phyloP scores from a whole-genome alignment of 331 rosid genomes.

The Erythrophleum ivorense region DNA sequence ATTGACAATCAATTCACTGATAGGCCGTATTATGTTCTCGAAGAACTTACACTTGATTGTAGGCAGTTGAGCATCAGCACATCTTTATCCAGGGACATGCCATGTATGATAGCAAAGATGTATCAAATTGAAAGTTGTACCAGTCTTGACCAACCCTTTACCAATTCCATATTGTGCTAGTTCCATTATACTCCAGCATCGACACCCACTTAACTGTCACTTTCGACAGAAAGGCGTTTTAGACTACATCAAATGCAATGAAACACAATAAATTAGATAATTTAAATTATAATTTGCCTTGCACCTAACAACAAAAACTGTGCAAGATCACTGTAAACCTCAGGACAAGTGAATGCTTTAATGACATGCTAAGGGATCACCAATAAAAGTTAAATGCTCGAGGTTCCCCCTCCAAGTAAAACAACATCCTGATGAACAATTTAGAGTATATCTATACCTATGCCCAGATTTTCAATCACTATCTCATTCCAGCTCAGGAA shows the following conservation, averaged over 20 bases:
- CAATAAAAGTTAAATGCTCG: background rate
- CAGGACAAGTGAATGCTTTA: background rate
- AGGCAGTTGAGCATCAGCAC: no score
- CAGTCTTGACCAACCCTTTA: background rate
- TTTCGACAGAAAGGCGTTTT: background rate
- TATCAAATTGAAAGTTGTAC: background rate
- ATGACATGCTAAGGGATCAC: background rate
- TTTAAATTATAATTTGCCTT: background rate
- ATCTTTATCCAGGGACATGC: no score
- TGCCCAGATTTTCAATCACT: background rate
- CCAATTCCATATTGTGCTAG: background rate
- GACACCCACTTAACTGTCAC: background rate
- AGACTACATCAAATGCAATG: background rate
- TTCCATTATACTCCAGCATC: background rate
- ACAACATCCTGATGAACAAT: background rate
- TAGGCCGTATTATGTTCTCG: no score
- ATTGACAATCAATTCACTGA: no score
- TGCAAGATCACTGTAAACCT: background rate
- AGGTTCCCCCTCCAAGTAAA: background rate
- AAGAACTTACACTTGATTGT: no score
- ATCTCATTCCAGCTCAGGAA: background rate
- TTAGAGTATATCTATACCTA: background rate
- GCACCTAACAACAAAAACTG: background rate
- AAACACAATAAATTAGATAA: background rate
- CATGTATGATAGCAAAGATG: background rate